Conservation (phyloP, 1,284 basidiomycete species). For the Cryptococcus deneoformans region DNA sequence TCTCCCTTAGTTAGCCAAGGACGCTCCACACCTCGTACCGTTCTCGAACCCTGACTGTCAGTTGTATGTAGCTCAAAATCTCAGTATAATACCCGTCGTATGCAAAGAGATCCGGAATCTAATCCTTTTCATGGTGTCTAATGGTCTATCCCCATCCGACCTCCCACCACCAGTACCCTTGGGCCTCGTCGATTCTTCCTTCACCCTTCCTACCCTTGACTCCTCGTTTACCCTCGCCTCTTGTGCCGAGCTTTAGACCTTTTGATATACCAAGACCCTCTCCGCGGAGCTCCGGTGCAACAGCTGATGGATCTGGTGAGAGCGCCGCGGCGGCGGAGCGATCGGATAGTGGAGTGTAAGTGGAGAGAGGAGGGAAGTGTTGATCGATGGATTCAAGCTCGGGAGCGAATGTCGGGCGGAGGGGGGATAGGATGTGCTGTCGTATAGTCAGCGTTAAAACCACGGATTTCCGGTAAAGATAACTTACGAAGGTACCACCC, state of each 20-base stretch:
- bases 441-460: background rate
- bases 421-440: constrained; percentile 47
- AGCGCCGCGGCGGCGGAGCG: constrained; percentile 13
- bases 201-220: constrained; percentile 42
- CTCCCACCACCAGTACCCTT: constrained; percentile 51
- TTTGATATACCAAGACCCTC: constrained; percentile 29
- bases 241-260: constrained; percentile 35
- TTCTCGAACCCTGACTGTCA: too few species aligned
- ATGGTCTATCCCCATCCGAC: constrained; percentile 41
- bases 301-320: background rate
- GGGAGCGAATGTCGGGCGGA: constrained; percentile 48
- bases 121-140: background rate
- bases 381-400: constrained; percentile 46
- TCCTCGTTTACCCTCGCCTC: constrained; percentile 35
- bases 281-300: constrained; percentile 16
- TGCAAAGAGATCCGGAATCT: background rate
- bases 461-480: background rate
- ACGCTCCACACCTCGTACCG: too few species aligned
- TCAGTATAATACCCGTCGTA: background rate
- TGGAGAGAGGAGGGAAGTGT: constrained; percentile 35
- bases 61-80: too few species aligned
- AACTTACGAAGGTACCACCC: constrained; percentile 46
- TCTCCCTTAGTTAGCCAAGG: too few species aligned
- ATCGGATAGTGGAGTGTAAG: constrained; percentile 24
- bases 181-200: constrained; percentile 45